Conservation (phyloP, 495 filamentous ascomycete species). For the Trichoderma virens region DNA sequence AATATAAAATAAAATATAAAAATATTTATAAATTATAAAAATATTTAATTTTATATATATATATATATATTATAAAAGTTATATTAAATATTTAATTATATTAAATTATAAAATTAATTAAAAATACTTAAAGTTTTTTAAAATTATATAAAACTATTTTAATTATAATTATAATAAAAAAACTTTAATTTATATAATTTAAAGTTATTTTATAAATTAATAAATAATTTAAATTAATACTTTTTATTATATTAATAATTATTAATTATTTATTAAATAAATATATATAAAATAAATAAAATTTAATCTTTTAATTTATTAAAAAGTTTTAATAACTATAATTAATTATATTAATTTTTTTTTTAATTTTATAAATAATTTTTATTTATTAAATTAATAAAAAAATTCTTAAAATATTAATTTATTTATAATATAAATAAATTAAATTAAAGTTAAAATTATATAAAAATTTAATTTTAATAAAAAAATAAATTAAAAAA, state of each 20-base stretch:
- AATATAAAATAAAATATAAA: background rate
- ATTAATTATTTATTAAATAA: background rate
- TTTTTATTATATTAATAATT: background rate
- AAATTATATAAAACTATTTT: too few species aligned
- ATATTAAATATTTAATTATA: background rate
- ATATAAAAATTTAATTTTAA: background rate
- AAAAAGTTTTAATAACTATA: too few species aligned
- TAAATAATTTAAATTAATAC: too few species aligned
- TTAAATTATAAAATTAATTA: background rate
- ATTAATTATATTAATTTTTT: too few species aligned
- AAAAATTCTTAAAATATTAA: background rate
- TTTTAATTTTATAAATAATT: too few species aligned
- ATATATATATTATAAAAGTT: background rate
- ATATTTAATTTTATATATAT: background rate
- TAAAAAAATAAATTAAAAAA: background rate
- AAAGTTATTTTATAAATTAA: too few species aligned
- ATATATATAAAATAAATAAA: too few species aligned
- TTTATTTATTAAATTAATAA: too few species aligned
- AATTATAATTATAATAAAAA: too few species aligned
- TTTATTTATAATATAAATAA: conserved; percentile 16
- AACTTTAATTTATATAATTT: background rate
- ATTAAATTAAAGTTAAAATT: conserved; percentile 9
- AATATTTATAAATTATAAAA: background rate
- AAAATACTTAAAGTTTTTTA: too few species aligned
- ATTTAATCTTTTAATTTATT: too few species aligned